Percentiles rank a stretch among this genome's conserved stretches.
phyloP scores from a whole-genome alignment of 2,329 filamentous ascomycete genomes.

The Teratosphaeria pseudoeucalypti region DNA sequence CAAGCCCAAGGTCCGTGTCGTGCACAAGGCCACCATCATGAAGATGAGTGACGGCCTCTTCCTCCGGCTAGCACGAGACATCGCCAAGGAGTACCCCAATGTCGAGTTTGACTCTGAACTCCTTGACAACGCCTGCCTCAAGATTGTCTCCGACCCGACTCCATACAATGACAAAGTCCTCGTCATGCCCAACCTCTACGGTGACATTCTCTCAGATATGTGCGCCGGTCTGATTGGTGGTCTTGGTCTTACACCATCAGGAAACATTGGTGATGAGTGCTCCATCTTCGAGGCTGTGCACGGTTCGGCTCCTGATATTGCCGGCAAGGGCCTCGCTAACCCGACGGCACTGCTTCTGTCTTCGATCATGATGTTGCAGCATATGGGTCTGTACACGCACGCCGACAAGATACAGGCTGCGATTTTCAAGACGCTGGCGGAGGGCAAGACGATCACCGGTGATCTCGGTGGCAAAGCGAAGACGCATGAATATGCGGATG shows the following conservation, averaged over 20 bases:
- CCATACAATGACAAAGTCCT: slow-evolving; percentile 99
- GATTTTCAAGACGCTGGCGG: slow-evolving; percentile 46
- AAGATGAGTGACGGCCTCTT: slow-evolving; percentile 79
- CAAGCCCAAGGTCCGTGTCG: slow-evolving; percentile 91
- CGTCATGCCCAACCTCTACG: slow-evolving; percentile 96
- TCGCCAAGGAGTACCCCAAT: slow-evolving; percentile 83
- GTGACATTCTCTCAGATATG: slow-evolving; percentile 99
- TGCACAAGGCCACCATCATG: slow-evolving; percentile 99
- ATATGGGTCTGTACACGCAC: slow-evolving; percentile 84
- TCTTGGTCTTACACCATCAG: slow-evolving; percentile 90
- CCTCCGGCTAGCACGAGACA: slow-evolving; percentile 37
- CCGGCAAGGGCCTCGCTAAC: slow-evolving; percentile 91
- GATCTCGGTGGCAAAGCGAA: slow-evolving; percentile 94
- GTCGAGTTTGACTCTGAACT: slow-evolving; percentile 97
- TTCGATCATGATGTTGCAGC: slow-evolving; percentile 99
- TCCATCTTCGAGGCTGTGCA: slow-evolving; percentile 99
- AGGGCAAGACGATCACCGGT: slow-evolving; percentile 83
- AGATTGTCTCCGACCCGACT: slow-evolving; percentile 91
- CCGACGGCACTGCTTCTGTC: slow-evolving; percentile 89
- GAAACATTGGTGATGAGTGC: slow-evolving; percentile 98
- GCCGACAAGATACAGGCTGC: slow-evolving; percentile 86
- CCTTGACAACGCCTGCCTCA: slow-evolving; percentile 97
- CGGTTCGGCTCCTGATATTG: slow-evolving; percentile 93
- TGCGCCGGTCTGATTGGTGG: slow-evolving; percentile 97
- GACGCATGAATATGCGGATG: slow-evolving; percentile 85